These are phyloP conservation scores for Wallacemonas sp. DNA, from an alignment of 208 protist genomes.

Conservation along the genomic window DNA sequence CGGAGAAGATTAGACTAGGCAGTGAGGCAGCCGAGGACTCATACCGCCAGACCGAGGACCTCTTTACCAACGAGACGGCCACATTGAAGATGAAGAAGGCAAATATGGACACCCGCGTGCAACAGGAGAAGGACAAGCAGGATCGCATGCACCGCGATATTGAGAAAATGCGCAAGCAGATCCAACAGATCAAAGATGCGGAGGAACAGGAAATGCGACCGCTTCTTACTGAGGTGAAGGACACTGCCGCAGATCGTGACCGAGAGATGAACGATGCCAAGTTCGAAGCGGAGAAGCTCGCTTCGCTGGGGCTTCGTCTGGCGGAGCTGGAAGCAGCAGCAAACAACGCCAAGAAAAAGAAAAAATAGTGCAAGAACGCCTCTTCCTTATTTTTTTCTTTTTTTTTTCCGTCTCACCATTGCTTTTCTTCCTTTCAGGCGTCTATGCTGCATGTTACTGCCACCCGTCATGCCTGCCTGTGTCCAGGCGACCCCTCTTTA, in stretches of 20 bases:
- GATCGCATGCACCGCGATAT: constrained; percentile 75
- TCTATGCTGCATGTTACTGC: neutral
- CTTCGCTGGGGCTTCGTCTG: constrained; percentile 45
- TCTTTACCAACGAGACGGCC: constrained; percentile 50
- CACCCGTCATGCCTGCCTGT: too few species aligned
- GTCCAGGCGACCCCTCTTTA: too few species aligned
- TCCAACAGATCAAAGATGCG: constrained; percentile 73
- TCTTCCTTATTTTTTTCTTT: neutral
- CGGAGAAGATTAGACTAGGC: constrained; percentile 29
- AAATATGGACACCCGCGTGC: constrained; percentile 71
- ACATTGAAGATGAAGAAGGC: constrained; percentile 60
- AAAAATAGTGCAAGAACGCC: constrained; percentile 4
- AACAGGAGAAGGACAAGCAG: constrained; percentile 77
- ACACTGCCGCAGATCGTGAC: constrained; percentile 53
- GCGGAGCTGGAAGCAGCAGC: constrained; percentile 73
- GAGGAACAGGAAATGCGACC: constrained; percentile 63
- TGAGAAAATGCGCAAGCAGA: constrained; percentile 75
- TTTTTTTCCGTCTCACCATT: neutral
- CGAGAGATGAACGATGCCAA: constrained; percentile 70
- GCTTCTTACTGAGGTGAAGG: constrained; percentile 53
- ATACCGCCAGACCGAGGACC: constrained; percentile 60
- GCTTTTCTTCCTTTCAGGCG: neutral
- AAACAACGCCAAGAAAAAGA: constrained; percentile 22
- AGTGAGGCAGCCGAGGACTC: constrained; percentile 61
- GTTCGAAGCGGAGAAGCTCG: constrained; percentile 77